These are phyloP conservation scores for Cytospora schulzeri DNA, from an alignment of 2,329 filamentous ascomycete species.

Conservation along the genomic window DNA sequence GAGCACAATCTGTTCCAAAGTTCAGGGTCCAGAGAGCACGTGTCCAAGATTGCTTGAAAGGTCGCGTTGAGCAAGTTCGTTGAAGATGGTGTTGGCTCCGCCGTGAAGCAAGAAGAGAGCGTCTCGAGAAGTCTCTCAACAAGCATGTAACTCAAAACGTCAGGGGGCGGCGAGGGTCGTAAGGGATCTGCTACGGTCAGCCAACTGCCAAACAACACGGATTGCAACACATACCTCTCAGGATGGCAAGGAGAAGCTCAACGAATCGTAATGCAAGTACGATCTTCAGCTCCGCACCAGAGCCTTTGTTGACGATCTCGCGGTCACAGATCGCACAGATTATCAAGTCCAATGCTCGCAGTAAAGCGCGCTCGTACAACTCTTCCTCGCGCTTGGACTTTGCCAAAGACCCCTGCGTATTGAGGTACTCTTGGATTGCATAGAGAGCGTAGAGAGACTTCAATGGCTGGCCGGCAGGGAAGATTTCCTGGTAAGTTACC, in stretches of 20 bases:
- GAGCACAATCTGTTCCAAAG: constrained; percentile 45
- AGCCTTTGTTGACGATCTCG: constrained; percentile 50
- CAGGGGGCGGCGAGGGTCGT: constrained; percentile 26
- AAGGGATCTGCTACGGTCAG: constrained; percentile 24
- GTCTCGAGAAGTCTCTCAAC: constrained; percentile 38
- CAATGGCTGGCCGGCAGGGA: constrained; percentile 70
- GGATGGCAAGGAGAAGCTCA: constrained; percentile 56
- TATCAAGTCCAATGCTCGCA: constrained; percentile 55
- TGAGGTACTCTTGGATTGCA: constrained; percentile 65
- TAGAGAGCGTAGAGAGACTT: constrained; percentile 74
- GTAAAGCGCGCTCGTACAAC: constrained; percentile 39
- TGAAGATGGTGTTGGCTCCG: constrained; percentile 32
- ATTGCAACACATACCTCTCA: constrained; percentile 49
- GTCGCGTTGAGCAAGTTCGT: constrained; percentile 39
- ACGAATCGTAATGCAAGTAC: constrained; percentile 57
- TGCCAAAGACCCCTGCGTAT: constrained; percentile 36
- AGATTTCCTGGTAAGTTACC: constrained; percentile 62
- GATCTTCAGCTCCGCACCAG: constrained; percentile 48
- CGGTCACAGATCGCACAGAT: constrained; percentile 63
- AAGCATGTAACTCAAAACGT: constrained; percentile 33
- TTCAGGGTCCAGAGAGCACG: constrained; percentile 39
- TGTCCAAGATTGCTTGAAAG: constrained; percentile 45
- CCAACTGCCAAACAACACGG: neutral
- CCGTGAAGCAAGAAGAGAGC: constrained; percentile 30
- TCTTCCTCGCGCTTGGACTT: constrained; percentile 29